These are phyloP conservation scores for Spergularia marina DNA, from an alignment of 148 eudicot genomes.

Conservation along the genomic window DNA sequence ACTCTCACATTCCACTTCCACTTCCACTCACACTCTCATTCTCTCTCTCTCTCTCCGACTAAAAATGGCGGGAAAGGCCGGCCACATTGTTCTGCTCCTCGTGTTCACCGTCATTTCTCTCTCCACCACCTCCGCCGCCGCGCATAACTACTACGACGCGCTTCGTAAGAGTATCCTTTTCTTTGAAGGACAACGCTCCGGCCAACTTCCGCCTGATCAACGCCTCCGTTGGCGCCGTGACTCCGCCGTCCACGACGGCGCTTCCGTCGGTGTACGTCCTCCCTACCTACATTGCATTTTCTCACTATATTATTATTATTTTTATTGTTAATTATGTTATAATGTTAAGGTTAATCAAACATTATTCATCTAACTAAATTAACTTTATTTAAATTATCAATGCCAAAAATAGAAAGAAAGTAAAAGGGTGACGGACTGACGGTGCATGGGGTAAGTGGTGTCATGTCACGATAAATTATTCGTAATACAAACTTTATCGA, in stretches of 20 bases:
- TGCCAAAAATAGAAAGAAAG: too few relatives aligned
- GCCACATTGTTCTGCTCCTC: neutral
- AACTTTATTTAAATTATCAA: too few relatives aligned
- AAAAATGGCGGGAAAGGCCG: conserved; percentile 14
- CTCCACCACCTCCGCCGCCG: conserved; percentile 7
- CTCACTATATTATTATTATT: neutral
- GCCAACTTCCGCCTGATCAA: conserved; percentile 79
- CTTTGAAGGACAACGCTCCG: conserved; percentile 97
- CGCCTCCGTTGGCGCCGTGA: conserved; percentile 85
- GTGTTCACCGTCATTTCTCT: neutral
- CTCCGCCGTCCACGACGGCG: conserved; percentile 84
- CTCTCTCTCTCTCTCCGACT: neutral
- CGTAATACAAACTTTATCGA: too few relatives aligned
- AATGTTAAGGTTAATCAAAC: too few relatives aligned
- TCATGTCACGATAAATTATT: too few relatives aligned
- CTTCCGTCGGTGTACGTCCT: conserved; percentile 57
- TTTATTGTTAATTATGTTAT: too few relatives aligned
- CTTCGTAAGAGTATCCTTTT: conserved; percentile 79
- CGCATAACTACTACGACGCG: conserved; percentile 71
- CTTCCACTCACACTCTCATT: neutral
- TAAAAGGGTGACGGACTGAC: too few relatives aligned
- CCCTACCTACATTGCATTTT: neutral
- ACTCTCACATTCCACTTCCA: neutral
- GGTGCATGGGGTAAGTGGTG: too few relatives aligned
- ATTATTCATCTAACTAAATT: too few relatives aligned